Evolutionary conservation across 2,329 filamentous ascomycete genomes (phyloP).

Genomic region (Nigrospora sphaerica): DNA sequence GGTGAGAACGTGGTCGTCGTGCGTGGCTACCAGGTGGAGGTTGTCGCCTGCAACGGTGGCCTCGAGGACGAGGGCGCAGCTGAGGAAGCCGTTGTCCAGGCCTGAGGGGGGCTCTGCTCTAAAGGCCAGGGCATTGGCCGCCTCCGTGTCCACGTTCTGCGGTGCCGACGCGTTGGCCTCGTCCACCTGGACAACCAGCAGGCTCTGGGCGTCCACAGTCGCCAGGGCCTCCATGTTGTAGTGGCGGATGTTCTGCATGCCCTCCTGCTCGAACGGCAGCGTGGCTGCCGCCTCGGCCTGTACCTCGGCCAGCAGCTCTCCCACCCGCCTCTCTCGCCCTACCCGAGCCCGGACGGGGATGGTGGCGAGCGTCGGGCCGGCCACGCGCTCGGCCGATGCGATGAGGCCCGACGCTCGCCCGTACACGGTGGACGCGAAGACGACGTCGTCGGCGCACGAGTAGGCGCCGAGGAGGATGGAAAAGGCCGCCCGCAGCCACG

Average conservation of each 20-base stretch:
- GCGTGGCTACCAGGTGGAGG: neutral
- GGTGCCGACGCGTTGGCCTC: neutral
- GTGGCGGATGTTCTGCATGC: conserved; percentile 4
- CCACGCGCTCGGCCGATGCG: too few species aligned
- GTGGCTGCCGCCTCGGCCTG: conserved; percentile 2
- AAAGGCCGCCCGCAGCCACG: too few species aligned
- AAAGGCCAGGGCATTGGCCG: neutral
- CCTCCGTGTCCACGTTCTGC: neutral
- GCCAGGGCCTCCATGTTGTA: conserved; percentile 2
- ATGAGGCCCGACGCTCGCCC: too few species aligned
- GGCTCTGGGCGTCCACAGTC: conserved; percentile 1
- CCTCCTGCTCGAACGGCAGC: conserved; percentile 2
- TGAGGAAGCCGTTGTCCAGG: neutral
- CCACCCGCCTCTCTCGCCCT: too few species aligned
- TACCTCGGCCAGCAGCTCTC: neutral
- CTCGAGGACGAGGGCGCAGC: neutral
- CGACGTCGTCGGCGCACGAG: too few species aligned
- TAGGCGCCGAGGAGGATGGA: too few species aligned
- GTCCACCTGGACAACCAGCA: conserved; percentile 1
- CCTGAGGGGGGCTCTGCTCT: neutral
- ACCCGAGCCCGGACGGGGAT: too few species aligned
- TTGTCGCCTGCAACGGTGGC: neutral
- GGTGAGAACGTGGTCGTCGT: conserved; percentile 1
- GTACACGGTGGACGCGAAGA: too few species aligned
- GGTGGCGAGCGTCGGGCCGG: too few species aligned